Percentiles rank a stretch among this genome's conserved stretches.
These are phyloP conservation scores for Thielaviopsis cerberus DNA, from an alignment of 2,329 filamentous ascomycete species.

Conservation along the genomic window DNA sequence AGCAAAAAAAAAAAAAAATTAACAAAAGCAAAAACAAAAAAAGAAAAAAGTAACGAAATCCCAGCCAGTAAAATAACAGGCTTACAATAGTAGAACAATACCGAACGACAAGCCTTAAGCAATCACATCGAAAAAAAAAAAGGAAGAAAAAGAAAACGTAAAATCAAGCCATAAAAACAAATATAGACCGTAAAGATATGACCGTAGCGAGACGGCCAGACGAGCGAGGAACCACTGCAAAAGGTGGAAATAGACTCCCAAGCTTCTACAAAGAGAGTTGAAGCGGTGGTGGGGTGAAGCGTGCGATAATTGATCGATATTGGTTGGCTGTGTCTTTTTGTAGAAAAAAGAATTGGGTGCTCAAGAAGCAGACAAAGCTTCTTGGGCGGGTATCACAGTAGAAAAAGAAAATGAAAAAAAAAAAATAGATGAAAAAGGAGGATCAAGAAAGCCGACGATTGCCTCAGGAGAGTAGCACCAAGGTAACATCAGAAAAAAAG, in stretches of 20 bases:
- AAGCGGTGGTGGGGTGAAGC: neutral
- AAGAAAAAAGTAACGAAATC: no score
- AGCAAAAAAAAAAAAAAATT: conserved; percentile 4
- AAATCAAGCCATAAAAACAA: neutral
- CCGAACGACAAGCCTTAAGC: neutral
- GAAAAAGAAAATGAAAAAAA: conserved; percentile 2
- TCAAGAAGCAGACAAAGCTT: conserved; percentile 1
- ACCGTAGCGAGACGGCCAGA: neutral
- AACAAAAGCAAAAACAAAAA: conserved; percentile 11
- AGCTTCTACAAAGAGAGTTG: neutral
- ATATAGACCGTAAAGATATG: neutral
- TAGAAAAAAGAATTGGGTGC: conserved; percentile 1
- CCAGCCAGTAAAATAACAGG: no score
- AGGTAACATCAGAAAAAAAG: neutral
- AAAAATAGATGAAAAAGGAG: conserved; percentile 12
- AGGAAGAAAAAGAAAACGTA: neutral
- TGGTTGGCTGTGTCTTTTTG: conserved; percentile 10
- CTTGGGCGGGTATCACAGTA: conserved; percentile 11
- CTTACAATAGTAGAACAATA: no score
- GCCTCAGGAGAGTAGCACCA: neutral
- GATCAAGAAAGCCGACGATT: neutral
- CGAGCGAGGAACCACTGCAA: neutral
- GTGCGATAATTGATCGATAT: neutral
- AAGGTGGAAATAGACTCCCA: neutral
- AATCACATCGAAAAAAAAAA: neutral